Evolutionary conservation across 2,329 filamentous ascomycete species (phyloP), one percentile per base, ranked within the genome.

Genomic region (Xylaria sp.): DNA sequence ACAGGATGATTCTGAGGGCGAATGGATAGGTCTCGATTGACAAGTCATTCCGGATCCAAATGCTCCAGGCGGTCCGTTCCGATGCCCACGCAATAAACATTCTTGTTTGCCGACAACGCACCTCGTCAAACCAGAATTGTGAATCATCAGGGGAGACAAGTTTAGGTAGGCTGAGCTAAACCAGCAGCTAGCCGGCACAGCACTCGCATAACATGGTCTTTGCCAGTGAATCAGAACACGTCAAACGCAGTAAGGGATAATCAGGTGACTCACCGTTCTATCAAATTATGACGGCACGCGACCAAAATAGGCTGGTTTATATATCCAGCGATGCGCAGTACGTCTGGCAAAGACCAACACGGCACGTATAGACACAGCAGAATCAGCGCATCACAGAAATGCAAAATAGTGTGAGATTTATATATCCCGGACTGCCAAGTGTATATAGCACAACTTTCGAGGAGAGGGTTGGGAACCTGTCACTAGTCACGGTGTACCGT

Each of bases 11-110:
- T 73, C 73, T 2, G 77, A 77, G 30, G 74, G 72, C 9, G 77
- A 75, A 59, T 79, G 78, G 78, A 73, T 78, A 57, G 78, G 78
- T 19, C 54, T 78, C 21, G 76, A 78, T 24, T 79, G 61, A 77
- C 48, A 24, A 50, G 24, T 36, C 27, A 0, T 32, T 50, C 19
- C 32, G 45, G 61, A 36, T 39, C 24, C 19, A 36, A 14, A 32
- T 56, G n/a, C 17, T 8, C 30, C 30, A 48, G 50, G 36, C n/a
- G 21, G 19, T 21, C 8, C 30, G 42, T 36, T n/a, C 42, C 6
- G n/a, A 54, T 21, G 55, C 14, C 50, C 45, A 2, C 36, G 14
- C 21, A 17, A 47, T 7, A 39, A 27, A 19, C 9, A 19, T 21
- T 30, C 51, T 42, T 53, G 51, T 48, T n/a, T 7, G 14, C 17